Base-by-base conservation (phyloP, 177 flowering plant genomes). In the Telopea speciosissima region DNA sequence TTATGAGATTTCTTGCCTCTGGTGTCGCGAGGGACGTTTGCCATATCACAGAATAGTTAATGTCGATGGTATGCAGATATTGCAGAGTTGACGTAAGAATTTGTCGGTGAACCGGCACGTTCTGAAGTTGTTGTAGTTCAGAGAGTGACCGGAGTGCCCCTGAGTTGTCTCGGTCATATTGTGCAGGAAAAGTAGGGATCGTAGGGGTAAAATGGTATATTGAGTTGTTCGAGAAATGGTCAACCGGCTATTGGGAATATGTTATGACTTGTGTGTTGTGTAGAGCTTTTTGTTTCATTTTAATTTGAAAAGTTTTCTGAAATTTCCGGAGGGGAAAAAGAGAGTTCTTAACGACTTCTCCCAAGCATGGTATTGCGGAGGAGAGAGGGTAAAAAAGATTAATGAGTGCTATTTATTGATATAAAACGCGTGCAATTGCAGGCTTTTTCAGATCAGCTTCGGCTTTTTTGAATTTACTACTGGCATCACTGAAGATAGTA, bases 361-460 rank as follows among this genome's bases (percentile, higher is more conserved):
- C 54, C 19, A 36, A 36, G 40, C 40, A 36, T 36, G 40, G 40
- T 36, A 5, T 3, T 36, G 40, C 40, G 40, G 40, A 5, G 40
- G 40, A 5, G 40, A 36, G 40, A 5, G 40, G 9, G 40, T 36
- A 36, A 36, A 36, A 8, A 0, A 8, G 40, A 28, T 28, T 28
- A 28, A 28, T 28, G 2, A 36, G 5, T 36, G 8, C 8, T 5
- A 36, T n/a, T 16, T 49, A 62, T 69, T 42, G 31, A 72, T 25
- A 23, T 22, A 28, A 26, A 63, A 23, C 42, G 67, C 70, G 76
- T 68, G 76, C 68, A 68, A 65, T 31, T 85, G 85, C 95, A 96
- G 99, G 98, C 87, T 88, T 85, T 86, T 96, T 89, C 95, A 93
- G 93, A 79, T 96, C 99, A 40, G 98, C 91, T 0, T 87, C 99